Evolutionary conservation across 495 filamentous ascomycete species (phyloP).

Genomic region (Eremomyces bilateralis): DNA sequence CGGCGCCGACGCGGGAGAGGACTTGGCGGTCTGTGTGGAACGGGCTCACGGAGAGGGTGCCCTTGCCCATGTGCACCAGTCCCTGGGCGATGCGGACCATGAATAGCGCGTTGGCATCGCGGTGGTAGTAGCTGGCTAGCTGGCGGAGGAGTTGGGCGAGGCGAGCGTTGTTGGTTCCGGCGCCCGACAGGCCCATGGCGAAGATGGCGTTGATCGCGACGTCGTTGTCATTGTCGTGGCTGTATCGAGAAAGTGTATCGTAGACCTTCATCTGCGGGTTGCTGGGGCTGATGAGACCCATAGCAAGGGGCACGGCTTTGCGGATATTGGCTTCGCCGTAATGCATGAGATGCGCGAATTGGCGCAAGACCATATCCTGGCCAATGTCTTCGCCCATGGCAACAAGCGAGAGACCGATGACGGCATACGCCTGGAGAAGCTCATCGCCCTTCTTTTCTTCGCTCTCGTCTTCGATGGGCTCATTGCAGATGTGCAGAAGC

Average conservation of each 20-base stretch:
- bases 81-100: slow-evolving; percentile 99
- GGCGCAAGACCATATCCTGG: slow-evolving; percentile 93
- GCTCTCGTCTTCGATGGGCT: slow-evolving; percentile 77
- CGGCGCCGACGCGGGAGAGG: slow-evolving; percentile 73
- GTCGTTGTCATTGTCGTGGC: slow-evolving; percentile 97
- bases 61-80: slow-evolving; percentile 97
- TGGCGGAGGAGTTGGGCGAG: slow-evolving; percentile 86
- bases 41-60: slow-evolving; percentile 80
- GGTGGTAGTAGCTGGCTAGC: slow-evolving; percentile 91
- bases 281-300: slow-evolving; percentile 88
- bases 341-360: slow-evolving; percentile 98
- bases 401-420: slow-evolving; percentile 79
- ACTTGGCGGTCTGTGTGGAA: slow-evolving; percentile 98
- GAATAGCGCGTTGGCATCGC: slow-evolving; percentile 86
- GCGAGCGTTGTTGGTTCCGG: slow-evolving; percentile 94
- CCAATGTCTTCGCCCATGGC: slow-evolving; percentile 97
- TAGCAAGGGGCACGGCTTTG: slow-evolving; percentile 86
- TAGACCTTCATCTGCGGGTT: slow-evolving; percentile 99
- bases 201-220: slow-evolving; percentile 98
- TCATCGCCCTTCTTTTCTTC: slow-evolving; percentile 88
- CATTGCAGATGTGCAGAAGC: slow-evolving; percentile 88
- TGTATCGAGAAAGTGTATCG: slow-evolving; percentile 94
- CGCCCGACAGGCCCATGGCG: slow-evolving; percentile 92
- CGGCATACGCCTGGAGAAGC: slow-evolving; percentile 84
- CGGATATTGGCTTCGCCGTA: slow-evolving; percentile 96